Conservation (phyloP, 1,139 yeast species). For the Protomyces lactucae-debilis region DNA sequence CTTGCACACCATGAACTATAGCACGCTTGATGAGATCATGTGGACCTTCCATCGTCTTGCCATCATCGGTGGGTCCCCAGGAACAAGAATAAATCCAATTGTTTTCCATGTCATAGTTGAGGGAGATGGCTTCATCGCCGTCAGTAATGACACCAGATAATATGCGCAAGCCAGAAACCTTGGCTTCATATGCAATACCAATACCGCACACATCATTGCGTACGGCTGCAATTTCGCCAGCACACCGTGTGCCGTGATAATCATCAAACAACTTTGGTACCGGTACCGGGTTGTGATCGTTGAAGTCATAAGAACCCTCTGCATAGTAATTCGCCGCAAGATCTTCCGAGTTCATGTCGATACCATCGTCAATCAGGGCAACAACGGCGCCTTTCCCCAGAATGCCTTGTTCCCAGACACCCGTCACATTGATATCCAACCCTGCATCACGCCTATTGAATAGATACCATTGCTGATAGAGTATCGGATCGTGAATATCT, state of each 20-base stretch:
- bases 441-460: constrained; percentile 68
- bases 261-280: constrained; percentile 78
- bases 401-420: constrained; percentile 68
- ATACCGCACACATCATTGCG: constrained; percentile 82
- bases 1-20: constrained; percentile 72
- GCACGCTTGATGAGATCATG: constrained; percentile 73
- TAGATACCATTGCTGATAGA: constrained; percentile 84
- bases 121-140: constrained; percentile 86
- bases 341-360: constrained; percentile 75
- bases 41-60: constrained; percentile 79
- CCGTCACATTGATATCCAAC: constrained; percentile 79
- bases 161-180: constrained; percentile 86
- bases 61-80: constrained; percentile 98
- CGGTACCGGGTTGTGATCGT: constrained; percentile 69
- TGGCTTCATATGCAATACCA: constrained; percentile 85
- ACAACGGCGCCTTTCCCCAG: constrained; percentile 80
- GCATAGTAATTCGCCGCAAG: constrained; percentile 60
- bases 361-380: constrained; percentile 91
- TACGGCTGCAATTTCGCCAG: constrained; percentile 92
- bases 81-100: constrained; percentile 95
- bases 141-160: constrained; percentile 72
- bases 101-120: constrained; percentile 66
- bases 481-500: constrained; percentile 72
- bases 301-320: constrained; percentile 87
- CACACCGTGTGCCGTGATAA: constrained; percentile 96